A percentile compares a stretch with the other conserved stretches of the same genome.
These are phyloP conservation scores for Coemansia sp. DNA, from an alignment of 371 early-diverging fungal species.

Conservation along the genomic window DNA sequence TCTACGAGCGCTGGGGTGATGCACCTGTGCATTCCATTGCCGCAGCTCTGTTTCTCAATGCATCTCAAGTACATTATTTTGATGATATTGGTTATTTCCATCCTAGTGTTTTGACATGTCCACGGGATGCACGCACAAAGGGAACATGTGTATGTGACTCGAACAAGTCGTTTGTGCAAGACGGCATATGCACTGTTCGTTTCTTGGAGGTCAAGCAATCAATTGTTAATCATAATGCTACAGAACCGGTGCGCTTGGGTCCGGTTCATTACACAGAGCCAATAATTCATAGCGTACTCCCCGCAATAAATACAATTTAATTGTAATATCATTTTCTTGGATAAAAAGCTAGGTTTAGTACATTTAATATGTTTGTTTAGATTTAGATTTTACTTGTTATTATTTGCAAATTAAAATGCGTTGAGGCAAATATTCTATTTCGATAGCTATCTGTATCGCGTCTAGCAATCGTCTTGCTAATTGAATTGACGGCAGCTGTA, in stretches of 20 bases:
- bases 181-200: conserved; percentile 32
- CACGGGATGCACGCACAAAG: conserved; percentile 25
- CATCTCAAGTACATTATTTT: conserved; percentile 82
- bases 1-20: conserved; percentile 52
- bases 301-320: too few relatives aligned
- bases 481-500: too few relatives aligned
- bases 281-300: not conserved
- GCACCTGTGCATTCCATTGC: conserved; percentile 86
- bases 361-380: too few relatives aligned
- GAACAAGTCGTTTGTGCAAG: conserved; percentile 25
- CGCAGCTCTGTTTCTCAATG: conserved; percentile 72
- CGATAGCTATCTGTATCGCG: too few relatives aligned
- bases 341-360: too few relatives aligned
- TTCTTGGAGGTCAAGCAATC: conserved; percentile 6
- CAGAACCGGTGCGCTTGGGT: not conserved
- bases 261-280: not conserved
- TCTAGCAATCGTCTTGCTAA: too few relatives aligned
- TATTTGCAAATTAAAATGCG: too few relatives aligned
- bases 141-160: conserved; percentile 38
- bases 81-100: conserved; percentile 79
- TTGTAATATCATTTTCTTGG: too few relatives aligned
- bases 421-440: too few relatives aligned
- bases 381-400: too few relatives aligned
- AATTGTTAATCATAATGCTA: not conserved
- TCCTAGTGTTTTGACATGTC: conserved; percentile 66